These are phyloP conservation scores for Fusarium sp. DNA, from an alignment of 2,329 filamentous ascomycete genomes.

Conservation along the genomic window DNA sequence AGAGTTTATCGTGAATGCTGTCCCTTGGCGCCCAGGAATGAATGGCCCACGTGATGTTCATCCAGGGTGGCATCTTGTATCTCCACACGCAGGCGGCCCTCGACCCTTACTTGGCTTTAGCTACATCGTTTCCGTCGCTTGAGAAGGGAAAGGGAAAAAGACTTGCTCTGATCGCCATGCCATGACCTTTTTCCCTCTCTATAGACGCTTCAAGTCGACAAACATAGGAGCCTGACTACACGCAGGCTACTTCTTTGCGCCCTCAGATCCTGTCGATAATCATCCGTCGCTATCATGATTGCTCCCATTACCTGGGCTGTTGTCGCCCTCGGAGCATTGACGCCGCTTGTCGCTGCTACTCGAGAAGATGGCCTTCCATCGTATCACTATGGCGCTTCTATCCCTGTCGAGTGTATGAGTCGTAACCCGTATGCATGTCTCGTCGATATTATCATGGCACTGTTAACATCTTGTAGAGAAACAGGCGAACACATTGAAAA, in stretches of 20 bases:
- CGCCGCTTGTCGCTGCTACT: slow-evolving; percentile 42
- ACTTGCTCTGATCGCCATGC: slow-evolving; percentile 30
- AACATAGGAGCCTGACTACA: slow-evolving; percentile 11
- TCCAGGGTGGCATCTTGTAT: slow-evolving; percentile 43
- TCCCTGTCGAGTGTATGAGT: slow-evolving; percentile 78
- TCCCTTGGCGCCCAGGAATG: slow-evolving; percentile 15
- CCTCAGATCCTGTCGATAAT: not conserved
- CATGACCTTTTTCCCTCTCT: slow-evolving; percentile 17
- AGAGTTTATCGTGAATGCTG: not conserved
- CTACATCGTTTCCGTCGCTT: not conserved
- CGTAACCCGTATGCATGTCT: slow-evolving; percentile 69
- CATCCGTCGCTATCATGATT: slow-evolving; percentile 28
- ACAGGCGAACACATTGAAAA: slow-evolving; percentile 91
- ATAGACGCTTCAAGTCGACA: slow-evolving; percentile 20
- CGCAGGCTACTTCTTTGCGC: not conserved
- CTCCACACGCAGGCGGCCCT: slow-evolving; percentile 29
- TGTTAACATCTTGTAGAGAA: slow-evolving; percentile 63
- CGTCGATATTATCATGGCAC: not conserved
- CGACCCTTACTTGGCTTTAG: not conserved
- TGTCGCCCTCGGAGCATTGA: slow-evolving; percentile 40
- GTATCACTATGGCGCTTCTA: slow-evolving; percentile 72
- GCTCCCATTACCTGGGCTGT: slow-evolving; percentile 26
- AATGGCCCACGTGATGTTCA: slow-evolving; percentile 38
- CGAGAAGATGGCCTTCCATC: slow-evolving; percentile 62
- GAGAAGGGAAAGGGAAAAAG: not conserved